phyloP scores from a whole-genome alignment of 1,284 basidiomycete genomes.

The Cystobasidium pallidum region DNA sequence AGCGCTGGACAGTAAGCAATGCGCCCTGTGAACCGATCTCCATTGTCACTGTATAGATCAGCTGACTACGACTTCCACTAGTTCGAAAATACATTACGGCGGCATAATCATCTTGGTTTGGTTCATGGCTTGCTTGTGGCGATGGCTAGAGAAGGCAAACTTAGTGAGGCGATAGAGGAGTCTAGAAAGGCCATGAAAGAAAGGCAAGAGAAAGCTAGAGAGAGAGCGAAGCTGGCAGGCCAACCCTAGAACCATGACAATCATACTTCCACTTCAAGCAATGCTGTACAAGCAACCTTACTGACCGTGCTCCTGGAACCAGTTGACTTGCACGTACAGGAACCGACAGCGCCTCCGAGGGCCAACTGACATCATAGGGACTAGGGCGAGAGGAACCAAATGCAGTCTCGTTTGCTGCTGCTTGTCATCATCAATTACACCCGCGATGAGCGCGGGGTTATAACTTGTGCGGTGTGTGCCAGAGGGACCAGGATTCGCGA shows the following conservation, averaged over 20 bases:
- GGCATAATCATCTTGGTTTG: slow-evolving; percentile 80
- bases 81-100: slow-evolving; percentile 79
- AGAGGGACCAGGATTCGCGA: too few species aligned
- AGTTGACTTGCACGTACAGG: too few species aligned
- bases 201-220: slow-evolving; percentile 51
- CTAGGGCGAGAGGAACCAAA: too few species aligned
- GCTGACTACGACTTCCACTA: slow-evolving; percentile 53
- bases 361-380: too few species aligned
- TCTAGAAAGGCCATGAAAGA: slow-evolving; percentile 57
- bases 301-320: too few species aligned
- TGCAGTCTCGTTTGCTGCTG: too few species aligned
- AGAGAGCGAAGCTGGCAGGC: slow-evolving; percentile 46
- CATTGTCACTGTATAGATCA: slow-evolving; percentile 37
- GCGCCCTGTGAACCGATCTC: too few species aligned
- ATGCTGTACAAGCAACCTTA: too few species aligned
- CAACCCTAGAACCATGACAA: background rate
- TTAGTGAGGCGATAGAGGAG: slow-evolving; percentile 57
- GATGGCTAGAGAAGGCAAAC: slow-evolving; percentile 66
- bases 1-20: slow-evolving; percentile 73
- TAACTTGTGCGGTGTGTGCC: too few species aligned
- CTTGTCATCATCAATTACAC: too few species aligned
- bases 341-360: too few species aligned
- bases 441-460: too few species aligned
- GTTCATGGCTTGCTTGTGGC: slow-evolving; percentile 69
- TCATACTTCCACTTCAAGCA: background rate